Evolutionary conservation across 2,329 filamentous ascomycete species (phyloP).

Genomic region (Torrubiellomyces zombiae): DNA sequence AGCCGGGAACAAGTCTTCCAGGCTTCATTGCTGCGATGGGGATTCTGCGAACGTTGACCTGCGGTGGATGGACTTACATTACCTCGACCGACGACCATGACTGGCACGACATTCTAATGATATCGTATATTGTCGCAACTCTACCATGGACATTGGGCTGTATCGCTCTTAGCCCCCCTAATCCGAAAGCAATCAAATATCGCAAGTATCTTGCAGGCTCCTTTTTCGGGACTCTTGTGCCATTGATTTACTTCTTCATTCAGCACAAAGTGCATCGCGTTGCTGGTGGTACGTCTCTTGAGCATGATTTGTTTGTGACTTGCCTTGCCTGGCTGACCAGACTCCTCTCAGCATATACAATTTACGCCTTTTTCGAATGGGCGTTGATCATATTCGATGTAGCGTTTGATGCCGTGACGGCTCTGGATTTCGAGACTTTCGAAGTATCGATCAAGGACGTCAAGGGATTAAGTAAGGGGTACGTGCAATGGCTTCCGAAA

Average conservation of each 20-base stretch:
- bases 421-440: conserved; percentile 77
- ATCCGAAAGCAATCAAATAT: conserved; percentile 69
- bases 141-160: conserved; percentile 92
- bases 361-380: conserved; percentile 97
- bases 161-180: conserved; percentile 71
- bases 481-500: conserved; percentile 89
- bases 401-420: conserved; percentile 87
- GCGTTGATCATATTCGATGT: conserved; percentile 87
- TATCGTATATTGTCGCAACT: conserved; percentile 87
- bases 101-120: conserved; percentile 99
- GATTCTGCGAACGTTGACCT: conserved; percentile 77
- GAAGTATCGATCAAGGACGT: conserved; percentile 80
- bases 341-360: conserved; percentile 70
- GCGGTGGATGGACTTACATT: conserved; percentile 95
- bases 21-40: conserved; percentile 69
- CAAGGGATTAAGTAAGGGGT: conserved; percentile 89
- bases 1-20: conserved; percentile 57
- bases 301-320: no score
- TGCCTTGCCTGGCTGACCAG: neutral
- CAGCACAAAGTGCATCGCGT: conserved; percentile 96
- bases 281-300: conserved; percentile 56
- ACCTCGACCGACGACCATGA: conserved; percentile 96
- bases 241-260: conserved; percentile 91
- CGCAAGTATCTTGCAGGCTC: conserved; percentile 66
- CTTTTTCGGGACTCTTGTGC: conserved; percentile 84